A percentile compares a stretch with the other conserved stretches of the same genome.
Conservation (phyloP, 2,329 filamentous ascomycete genomes). For the Eutypa lata region DNA sequence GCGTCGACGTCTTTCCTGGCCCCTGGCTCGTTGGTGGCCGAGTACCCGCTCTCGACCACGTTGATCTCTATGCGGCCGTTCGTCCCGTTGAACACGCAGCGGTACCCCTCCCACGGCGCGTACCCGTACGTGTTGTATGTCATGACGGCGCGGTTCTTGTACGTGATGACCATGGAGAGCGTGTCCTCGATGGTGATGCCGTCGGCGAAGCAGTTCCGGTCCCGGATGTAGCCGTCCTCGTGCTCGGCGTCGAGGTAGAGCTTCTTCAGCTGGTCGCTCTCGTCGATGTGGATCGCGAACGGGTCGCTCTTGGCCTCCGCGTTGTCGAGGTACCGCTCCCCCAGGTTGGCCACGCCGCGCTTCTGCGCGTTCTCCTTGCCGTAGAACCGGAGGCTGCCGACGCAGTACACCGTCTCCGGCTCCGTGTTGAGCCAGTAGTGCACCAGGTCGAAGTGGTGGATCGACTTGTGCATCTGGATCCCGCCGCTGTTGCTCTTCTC, state of each 20-base stretch:
- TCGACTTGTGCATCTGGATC: conserved; percentile 60
- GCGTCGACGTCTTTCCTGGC: conserved; percentile 53
- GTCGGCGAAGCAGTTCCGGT: conserved; percentile 61
- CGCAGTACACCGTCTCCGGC: conserved; percentile 54
- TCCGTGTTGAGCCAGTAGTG: conserved; percentile 60
- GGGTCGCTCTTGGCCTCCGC: conserved; percentile 45
- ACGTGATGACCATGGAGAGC: conserved; percentile 58
- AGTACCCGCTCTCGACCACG: conserved; percentile 60
- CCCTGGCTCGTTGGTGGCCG: conserved; percentile 57
- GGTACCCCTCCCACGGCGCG: conserved; percentile 60
- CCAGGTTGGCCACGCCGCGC: conserved; percentile 49
- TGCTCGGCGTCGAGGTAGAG: conserved; percentile 62
- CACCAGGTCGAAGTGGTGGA: conserved; percentile 62
- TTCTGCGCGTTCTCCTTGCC: conserved; percentile 58
- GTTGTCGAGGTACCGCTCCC: conserved; percentile 48
- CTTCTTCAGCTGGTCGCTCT: conserved; percentile 50
- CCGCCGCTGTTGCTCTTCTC: conserved; percentile 59
- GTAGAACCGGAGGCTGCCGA: conserved; percentile 59
- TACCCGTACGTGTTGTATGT: conserved; percentile 60
- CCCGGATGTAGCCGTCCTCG: conserved; percentile 59
- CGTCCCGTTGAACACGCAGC: conserved; percentile 56
- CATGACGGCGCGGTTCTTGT: conserved; percentile 53
- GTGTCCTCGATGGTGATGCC: conserved; percentile 65
- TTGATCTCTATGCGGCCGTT: conserved; percentile 58
- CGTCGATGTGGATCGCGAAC: conserved; percentile 55